Evolutionary conservation across 2,329 filamentous ascomycete genomes (phyloP).

Genomic region (Exophiala sp.): DNA sequence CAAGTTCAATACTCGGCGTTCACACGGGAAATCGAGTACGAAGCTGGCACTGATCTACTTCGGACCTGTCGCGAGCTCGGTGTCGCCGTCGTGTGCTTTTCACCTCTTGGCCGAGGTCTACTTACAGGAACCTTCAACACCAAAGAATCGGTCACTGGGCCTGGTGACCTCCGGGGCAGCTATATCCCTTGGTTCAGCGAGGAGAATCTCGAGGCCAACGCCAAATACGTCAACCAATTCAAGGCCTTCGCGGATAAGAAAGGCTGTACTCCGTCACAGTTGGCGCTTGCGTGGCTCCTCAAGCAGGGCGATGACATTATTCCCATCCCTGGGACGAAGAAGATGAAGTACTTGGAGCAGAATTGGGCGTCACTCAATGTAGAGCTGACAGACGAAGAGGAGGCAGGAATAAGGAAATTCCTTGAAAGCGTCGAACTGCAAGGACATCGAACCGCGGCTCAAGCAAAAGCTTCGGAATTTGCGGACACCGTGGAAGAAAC

Average conservation of each 20-base stretch:
- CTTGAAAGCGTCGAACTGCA: background rate
- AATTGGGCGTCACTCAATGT: slow-evolving; percentile 34
- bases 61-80: slow-evolving; percentile 24
- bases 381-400: slow-evolving; percentile 27
- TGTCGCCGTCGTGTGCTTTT: slow-evolving; percentile 20
- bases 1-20: slow-evolving; percentile 57
- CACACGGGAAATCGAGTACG: slow-evolving; percentile 24
- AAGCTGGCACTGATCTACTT: slow-evolving; percentile 10
- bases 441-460: too few species aligned
- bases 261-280: slow-evolving; percentile 15
- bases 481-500: too few species aligned
- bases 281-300: slow-evolving; percentile 24
- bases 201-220: slow-evolving; percentile 56
- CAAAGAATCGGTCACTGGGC: slow-evolving; percentile 31
- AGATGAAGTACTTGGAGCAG: slow-evolving; percentile 45
- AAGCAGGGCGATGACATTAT: slow-evolving; percentile 56
- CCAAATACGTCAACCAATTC: slow-evolving; percentile 49
- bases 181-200: slow-evolving; percentile 48
- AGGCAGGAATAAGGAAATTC: slow-evolving; percentile 11
- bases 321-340: slow-evolving; percentile 57
- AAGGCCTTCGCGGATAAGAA: slow-evolving; percentile 21
- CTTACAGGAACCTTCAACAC: slow-evolving; percentile 15
- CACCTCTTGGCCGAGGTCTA: slow-evolving; percentile 22
- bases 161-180: slow-evolving; percentile 45
- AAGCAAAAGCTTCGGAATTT: too few species aligned